A percentile compares a stretch with the other conserved stretches of the same genome.
Conservation (phyloP, 2,329 filamentous ascomycete species). For the Volutella citrinella region DNA sequence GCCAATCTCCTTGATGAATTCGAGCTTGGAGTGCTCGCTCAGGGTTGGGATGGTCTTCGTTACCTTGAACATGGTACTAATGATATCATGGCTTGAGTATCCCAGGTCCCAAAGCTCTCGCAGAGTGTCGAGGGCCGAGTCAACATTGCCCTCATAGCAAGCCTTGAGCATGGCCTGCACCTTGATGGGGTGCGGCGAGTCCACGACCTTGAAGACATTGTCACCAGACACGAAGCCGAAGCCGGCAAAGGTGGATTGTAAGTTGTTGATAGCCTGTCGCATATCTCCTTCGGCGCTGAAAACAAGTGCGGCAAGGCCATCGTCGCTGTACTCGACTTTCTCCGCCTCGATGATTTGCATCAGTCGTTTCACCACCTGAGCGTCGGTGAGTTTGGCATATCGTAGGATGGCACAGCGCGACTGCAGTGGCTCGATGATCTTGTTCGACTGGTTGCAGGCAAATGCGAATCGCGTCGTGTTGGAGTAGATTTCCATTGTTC, state of each 20-base stretch:
- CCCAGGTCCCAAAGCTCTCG: constrained; percentile 92
- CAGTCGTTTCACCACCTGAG: constrained; percentile 85
- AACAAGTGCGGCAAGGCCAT: constrained; percentile 91
- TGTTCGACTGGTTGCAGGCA: constrained; percentile 97
- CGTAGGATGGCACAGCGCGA: constrained; percentile 94
- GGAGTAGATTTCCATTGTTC: constrained; percentile 99
- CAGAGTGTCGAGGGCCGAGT: constrained; percentile 79
- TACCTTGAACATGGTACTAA: constrained; percentile 98
- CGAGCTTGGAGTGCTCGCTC: constrained; percentile 91
- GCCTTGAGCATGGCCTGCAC: constrained; percentile 98
- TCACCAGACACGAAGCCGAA: constrained; percentile 97
- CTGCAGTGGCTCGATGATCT: constrained; percentile 98
- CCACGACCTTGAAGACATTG: constrained; percentile 97
- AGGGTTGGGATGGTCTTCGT: constrained; percentile 92
- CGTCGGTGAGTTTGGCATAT: constrained; percentile 88
- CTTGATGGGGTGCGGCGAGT: constrained; percentile 95
- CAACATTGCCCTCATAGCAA: constrained; percentile 88
- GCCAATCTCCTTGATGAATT: constrained; percentile 98
- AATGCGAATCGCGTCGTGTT: constrained; percentile 96
- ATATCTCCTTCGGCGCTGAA: constrained; percentile 98
- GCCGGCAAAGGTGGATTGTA: constrained; percentile 88
- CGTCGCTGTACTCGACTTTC: constrained; percentile 84
- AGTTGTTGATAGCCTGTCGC: constrained; percentile 97
- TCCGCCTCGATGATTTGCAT: constrained; percentile 93
- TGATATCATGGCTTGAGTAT: constrained; percentile 98